These are phyloP conservation scores for Rhodotorula sp. DNA, from an alignment of 1,284 basidiomycete species.

Conservation along the genomic window DNA sequence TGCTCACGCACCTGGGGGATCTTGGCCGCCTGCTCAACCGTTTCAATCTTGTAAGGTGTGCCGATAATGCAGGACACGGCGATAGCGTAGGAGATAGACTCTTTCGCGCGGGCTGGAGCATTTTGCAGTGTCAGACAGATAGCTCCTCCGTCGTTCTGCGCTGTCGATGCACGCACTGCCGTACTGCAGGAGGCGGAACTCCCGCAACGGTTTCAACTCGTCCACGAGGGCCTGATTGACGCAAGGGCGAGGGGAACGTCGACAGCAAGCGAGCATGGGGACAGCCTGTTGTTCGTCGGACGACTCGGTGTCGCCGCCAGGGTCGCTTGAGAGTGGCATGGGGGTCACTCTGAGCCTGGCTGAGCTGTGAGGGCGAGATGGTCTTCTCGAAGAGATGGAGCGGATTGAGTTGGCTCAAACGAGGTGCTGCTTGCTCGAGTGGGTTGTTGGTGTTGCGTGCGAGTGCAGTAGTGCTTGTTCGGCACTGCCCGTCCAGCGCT, in stretches of 20 bases:
- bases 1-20: conserved; percentile 18
- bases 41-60: conserved; percentile 34
- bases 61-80: conserved; percentile 39
- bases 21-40: conserved; percentile 27
- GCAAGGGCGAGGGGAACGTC: conserved; percentile 25
- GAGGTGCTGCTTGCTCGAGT: neutral
- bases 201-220: conserved; percentile 11
- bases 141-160: neutral
- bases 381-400: neutral
- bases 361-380: too few species aligned
- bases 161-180: conserved; percentile 12
- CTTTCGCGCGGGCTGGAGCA: conserved; percentile 1
- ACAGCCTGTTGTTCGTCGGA: neutral
- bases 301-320: neutral
- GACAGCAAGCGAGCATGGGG: conserved; percentile 8
- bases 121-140: neutral
- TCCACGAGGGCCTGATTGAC: conserved; percentile 30
- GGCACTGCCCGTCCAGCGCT: too few species aligned
- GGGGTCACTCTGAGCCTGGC: too few species aligned
- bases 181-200: conserved; percentile 16
- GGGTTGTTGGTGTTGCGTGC: too few species aligned
- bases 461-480: too few species aligned
- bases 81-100: conserved; percentile 32
- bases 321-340: neutral
- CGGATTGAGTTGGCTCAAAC: neutral